A percentile compares a stretch with the other conserved stretches of the same genome.
These are phyloP conservation scores for Talaromyces wortmannii DNA, from an alignment of 495 filamentous ascomycete species.

Conservation along the genomic window DNA sequence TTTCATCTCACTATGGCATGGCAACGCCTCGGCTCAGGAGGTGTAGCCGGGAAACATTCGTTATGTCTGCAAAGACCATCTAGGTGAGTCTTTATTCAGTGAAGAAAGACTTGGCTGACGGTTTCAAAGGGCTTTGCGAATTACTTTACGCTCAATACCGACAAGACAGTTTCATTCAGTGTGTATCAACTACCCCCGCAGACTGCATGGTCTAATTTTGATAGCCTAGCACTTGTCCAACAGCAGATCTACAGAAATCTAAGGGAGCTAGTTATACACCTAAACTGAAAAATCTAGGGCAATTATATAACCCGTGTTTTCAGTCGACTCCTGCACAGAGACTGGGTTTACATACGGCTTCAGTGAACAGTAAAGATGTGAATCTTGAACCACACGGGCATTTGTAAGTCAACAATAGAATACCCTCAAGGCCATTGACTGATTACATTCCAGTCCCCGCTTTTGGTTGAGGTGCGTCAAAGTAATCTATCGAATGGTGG, in stretches of 20 bases:
- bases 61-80: not conserved
- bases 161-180: not conserved
- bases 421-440: not conserved
- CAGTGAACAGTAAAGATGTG: not conserved
- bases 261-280: not conserved
- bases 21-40: not conserved
- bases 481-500: not conserved
- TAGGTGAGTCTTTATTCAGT: not conserved
- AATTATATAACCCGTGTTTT: not conserved
- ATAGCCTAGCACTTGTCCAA: not conserved
- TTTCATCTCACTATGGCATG: not conserved
- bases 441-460: not conserved
- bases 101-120: not conserved
- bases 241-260: not conserved
- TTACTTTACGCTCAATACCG: not conserved
- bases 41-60: not conserved
- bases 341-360: not conserved
- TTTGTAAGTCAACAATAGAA: not conserved
- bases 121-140: not conserved
- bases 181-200: not conserved
- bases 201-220: not conserved
- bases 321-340: not conserved
- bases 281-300: not conserved
- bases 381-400: not conserved
- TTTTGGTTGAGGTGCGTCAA: constrained; percentile 4